These are phyloP conservation scores for Lathyrus aphaca DNA, from an alignment of 306 rosid genomes.

Conservation along the genomic window DNA sequence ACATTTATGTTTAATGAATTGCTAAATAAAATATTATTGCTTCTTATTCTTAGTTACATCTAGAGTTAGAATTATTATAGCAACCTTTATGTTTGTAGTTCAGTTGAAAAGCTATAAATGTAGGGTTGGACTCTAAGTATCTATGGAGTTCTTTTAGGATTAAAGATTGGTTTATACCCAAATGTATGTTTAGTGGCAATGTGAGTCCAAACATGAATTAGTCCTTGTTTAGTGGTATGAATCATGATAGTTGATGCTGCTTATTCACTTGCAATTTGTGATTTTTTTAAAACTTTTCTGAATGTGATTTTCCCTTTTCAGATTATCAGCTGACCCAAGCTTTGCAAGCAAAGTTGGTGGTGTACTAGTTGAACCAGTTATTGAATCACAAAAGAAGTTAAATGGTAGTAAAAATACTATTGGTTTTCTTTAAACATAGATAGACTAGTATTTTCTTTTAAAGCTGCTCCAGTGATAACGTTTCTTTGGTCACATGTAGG, in stretches of 20 bases:
- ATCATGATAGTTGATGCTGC: background rate
- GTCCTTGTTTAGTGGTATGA: constrained; percentile 32
- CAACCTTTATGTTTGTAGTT: background rate
- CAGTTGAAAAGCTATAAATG: background rate
- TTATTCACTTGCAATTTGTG: constrained; percentile 30
- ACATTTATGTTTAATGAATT: constrained; percentile 14
- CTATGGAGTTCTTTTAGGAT: background rate
- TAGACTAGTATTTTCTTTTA: constrained; percentile 10
- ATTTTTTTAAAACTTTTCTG: constrained; percentile 16
- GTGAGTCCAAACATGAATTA: background rate
- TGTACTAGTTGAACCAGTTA: constrained; percentile 62
- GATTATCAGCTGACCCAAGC: constrained; percentile 58
- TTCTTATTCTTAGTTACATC: constrained; percentile 23
- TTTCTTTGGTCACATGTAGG: constrained; percentile 50
- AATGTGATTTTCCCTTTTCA: constrained; percentile 46
- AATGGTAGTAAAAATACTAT: constrained; percentile 56
- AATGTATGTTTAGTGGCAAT: background rate
- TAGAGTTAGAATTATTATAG: background rate
- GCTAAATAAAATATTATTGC: constrained; percentile 3
- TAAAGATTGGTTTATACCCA: background rate
- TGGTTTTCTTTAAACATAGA: constrained; percentile 27
- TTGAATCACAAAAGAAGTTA: constrained; percentile 44
- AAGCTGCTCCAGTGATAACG: constrained; percentile 37
- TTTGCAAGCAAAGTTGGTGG: constrained; percentile 67
- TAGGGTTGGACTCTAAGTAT: background rate